Percentiles rank a stretch among this genome's conserved stretches.
Evolutionary conservation across 768 basidiomycete genomes (phyloP).

Genomic region (Rhodotorula toruloides): DNA sequence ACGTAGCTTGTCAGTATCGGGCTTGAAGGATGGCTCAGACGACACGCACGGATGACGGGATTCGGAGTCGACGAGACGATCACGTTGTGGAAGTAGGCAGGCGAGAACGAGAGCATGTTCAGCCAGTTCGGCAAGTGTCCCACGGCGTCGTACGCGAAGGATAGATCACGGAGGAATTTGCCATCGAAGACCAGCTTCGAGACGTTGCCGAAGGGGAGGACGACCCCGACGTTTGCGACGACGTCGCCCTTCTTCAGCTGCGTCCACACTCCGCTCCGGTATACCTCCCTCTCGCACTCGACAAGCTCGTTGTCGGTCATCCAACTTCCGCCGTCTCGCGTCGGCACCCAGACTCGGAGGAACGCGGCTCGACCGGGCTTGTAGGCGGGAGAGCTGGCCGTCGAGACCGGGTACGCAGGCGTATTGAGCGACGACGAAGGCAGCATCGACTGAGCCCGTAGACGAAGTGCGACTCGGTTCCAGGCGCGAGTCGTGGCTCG

Average conservation of each 20-base stretch:
- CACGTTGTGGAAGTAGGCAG: constrained; percentile 40
- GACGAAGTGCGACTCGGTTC: constrained; percentile 37
- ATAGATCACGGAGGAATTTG: constrained; percentile 38
- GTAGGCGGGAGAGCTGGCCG: constrained; percentile 11
- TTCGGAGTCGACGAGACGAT: constrained; percentile 32
- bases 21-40: too few species aligned
- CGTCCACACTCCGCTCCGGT: constrained; percentile 20
- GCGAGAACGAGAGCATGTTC: constrained; percentile 37
- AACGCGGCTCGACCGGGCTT: constrained; percentile 35
- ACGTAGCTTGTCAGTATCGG: too few species aligned
- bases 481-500: constrained; percentile 37
- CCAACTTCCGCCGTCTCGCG: constrained; percentile 23
- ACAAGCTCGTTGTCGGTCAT: constrained; percentile 41
- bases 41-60: constrained; percentile 36
- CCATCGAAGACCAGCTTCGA: constrained; percentile 39
- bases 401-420: constrained; percentile 2
- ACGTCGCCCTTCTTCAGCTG: constrained; percentile 36
- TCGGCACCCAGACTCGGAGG: constrained; percentile 41
- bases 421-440: background rate
- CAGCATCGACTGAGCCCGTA: constrained; percentile 25
- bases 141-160: constrained; percentile 31
- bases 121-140: constrained; percentile 42
- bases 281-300: constrained; percentile 40
- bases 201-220: constrained; percentile 34
- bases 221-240: constrained; percentile 35